A percentile compares a stretch with the other conserved stretches of the same genome.
These are phyloP conservation scores for Loxodes magnus DNA, from an alignment of 73 alveolate genomes.

Conservation along the genomic window DNA sequence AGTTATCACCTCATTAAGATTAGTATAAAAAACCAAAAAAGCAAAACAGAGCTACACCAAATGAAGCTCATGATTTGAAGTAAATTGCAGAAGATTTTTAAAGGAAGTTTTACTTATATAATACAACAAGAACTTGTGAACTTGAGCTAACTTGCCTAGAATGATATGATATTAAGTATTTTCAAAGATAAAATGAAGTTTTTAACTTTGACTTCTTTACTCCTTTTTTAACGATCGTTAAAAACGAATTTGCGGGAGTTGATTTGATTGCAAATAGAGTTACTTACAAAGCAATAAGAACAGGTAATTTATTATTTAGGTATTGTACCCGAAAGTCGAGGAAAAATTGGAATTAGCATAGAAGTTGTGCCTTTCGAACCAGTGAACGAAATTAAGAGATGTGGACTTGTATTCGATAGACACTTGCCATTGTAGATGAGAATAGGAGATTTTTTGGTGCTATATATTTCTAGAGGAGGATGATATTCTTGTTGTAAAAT, in stretches of 20 bases:
- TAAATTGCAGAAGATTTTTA: too few relatives aligned
- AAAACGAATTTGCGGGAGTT: constrained; percentile 11
- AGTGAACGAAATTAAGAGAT: constrained; percentile 8
- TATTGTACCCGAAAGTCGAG: constrained; percentile 6
- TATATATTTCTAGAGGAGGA: constrained; percentile 7
- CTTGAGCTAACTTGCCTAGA: constrained; percentile 1
- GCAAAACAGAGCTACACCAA: not conserved
- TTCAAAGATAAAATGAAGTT: not conserved
- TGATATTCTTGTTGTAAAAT: too few relatives aligned
- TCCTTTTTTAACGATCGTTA: constrained; percentile 3
- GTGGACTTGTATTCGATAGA: constrained; percentile 7
- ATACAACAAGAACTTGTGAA: constrained; percentile 9
- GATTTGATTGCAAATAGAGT: not conserved
- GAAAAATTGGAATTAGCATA: not conserved
- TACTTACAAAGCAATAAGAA: not conserved
- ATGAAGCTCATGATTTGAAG: too few relatives aligned
- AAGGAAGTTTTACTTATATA: constrained; percentile 6
- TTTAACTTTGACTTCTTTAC: constrained; percentile 2
- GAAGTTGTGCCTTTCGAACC: not conserved
- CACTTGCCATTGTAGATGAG: constrained; percentile 2
- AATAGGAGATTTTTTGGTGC: constrained; percentile 7
- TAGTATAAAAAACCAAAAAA: too few relatives aligned
- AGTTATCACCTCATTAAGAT: constrained; percentile 7
- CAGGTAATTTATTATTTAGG: too few relatives aligned
- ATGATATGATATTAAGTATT: constrained; percentile 3